Conservation (phyloP, 2,329 filamentous ascomycete genomes). For the Aspergillus thermomutatus region DNA sequence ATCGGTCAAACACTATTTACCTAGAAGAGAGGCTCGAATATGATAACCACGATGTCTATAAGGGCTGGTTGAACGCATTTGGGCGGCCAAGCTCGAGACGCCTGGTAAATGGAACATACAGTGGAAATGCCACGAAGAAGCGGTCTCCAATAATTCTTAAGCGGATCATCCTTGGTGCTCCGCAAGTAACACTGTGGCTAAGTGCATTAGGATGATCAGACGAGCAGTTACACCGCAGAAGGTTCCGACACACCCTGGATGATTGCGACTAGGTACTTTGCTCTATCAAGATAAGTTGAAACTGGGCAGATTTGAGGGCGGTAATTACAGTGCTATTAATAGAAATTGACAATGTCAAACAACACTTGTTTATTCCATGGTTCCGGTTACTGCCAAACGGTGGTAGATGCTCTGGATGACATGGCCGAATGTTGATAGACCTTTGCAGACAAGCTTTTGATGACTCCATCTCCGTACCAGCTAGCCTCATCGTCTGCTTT, state of each 20-base stretch:
- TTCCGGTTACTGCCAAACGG: neutral
- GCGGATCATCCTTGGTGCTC: neutral
- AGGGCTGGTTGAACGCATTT: no score
- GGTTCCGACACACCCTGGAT: constrained; percentile 3
- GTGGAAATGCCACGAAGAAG: neutral
- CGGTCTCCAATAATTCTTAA: neutral
- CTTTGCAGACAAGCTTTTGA: neutral
- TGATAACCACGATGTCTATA: no score
- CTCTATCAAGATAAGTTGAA: neutral
- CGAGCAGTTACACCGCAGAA: constrained; percentile 7
- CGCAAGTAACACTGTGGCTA: neutral
- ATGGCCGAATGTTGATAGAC: neutral
- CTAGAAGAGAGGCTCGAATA: neutral
- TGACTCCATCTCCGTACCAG: neutral
- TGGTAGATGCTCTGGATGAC: neutral
- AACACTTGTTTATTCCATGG: neutral
- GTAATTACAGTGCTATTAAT: neutral
- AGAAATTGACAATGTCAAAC: neutral
- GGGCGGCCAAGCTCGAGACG: neutral
- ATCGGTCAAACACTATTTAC: neutral
- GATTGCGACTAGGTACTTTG: neutral
- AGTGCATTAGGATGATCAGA: neutral
- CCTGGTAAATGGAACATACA: neutral
- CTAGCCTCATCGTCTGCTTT: neutral
- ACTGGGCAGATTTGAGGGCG: neutral